Conservation (phyloP, 75 land plant genomes). For the Pinus albicaulis region DNA sequence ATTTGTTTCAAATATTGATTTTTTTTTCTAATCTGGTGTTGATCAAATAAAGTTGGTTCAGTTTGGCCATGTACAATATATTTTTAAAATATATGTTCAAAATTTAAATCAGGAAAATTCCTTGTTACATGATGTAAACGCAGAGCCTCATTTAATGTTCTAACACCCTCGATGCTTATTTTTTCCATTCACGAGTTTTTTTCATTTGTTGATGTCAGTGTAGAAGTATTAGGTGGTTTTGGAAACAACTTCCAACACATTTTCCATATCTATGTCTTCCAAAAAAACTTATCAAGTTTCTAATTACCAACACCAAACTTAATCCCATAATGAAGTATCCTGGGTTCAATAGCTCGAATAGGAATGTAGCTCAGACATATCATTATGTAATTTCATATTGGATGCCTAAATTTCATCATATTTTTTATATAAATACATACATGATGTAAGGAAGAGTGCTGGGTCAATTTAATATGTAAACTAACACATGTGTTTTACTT, state of each 20-base stretch:
- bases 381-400: constrained; percentile 61
- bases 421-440: not conserved
- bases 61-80: not conserved
- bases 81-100: not conserved
- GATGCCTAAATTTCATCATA: constrained; percentile 49
- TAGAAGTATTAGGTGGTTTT: constrained; percentile 75
- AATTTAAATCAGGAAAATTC: constrained; percentile 36
- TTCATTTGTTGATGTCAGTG: constrained; percentile 31
- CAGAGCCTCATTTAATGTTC: constrained; percentile 69
- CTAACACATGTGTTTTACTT: no score
- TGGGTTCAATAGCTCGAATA: constrained; percentile 46
- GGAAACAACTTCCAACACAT: constrained; percentile 86
- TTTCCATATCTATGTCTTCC: constrained; percentile 70
- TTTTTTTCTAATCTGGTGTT: not conserved
- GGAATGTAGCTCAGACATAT: constrained; percentile 93
- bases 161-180: constrained; percentile 80
- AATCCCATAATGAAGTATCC: constrained; percentile 89
- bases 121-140: constrained; percentile 62
- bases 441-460: not conserved
- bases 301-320: constrained; percentile 74
- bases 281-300: constrained; percentile 87
- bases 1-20: not conserved
- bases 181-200: constrained; percentile 34
- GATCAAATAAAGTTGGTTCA: not conserved
- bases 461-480: no score